Percentiles rank a stretch among this genome's conserved stretches.
Conservation (phyloP, 2,329 filamentous ascomycete species). For the Aspergillus pseudoviridinutans region DNA sequence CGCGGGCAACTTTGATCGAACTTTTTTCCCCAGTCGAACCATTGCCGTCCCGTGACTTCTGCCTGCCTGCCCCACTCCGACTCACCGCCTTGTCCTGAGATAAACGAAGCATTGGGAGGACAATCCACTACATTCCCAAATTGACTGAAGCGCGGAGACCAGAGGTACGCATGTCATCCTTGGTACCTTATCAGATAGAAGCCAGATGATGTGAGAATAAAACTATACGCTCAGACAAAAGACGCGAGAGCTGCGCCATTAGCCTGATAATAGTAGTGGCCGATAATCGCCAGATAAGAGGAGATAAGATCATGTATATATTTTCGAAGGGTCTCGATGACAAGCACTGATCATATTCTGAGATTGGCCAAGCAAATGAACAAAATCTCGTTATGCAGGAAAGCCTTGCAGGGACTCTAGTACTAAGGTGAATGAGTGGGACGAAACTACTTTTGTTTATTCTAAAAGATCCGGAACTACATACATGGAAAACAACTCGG, state of each 20-base stretch:
- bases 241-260: neutral
- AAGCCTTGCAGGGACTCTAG: neutral
- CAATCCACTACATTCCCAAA: neutral
- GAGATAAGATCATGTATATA: neutral
- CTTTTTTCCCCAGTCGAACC: constrained; percentile 16
- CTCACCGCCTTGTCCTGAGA: constrained; percentile 9
- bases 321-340: neutral
- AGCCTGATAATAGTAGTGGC: neutral
- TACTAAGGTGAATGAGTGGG: neutral
- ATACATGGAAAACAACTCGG: constrained; percentile 8
- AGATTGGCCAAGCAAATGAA: neutral
- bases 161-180: neutral
- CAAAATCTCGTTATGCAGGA: neutral
- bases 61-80: neutral
- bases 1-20: constrained; percentile 3
- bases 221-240: neutral
- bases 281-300: neutral
- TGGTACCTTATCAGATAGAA: neutral
- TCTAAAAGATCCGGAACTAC: constrained; percentile 1
- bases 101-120: neutral
- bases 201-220: neutral
- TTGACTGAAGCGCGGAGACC: neutral
- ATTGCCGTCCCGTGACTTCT: constrained; percentile 10
- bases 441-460: neutral
- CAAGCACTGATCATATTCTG: neutral